A percentile compares a stretch with the other conserved stretches of the same genome.
These are phyloP conservation scores for Pueraria montana DNA, from an alignment of 306 rosid genomes.

Conservation along the genomic window DNA sequence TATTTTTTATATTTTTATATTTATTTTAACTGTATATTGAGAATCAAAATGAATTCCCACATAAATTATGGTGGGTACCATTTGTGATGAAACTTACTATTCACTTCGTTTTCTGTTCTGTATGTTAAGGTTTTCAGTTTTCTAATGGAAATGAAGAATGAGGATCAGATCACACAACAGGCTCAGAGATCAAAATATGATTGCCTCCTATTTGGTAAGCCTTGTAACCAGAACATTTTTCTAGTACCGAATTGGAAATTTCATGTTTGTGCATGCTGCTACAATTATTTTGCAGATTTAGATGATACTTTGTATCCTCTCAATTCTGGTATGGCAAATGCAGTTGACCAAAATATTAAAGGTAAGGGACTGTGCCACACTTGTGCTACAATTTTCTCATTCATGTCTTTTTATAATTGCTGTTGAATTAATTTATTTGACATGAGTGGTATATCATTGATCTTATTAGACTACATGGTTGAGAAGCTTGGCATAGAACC, in stretches of 20 bases:
- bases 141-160: slow-evolving; percentile 66
- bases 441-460: slow-evolving; percentile 19
- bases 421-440: slow-evolving; percentile 2
- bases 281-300: slow-evolving; percentile 66
- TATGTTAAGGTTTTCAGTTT: slow-evolving; percentile 27
- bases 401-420: background rate
- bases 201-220: slow-evolving; percentile 86
- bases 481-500: slow-evolving; percentile 81
- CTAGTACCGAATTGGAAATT: slow-evolving; percentile 6
- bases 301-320: slow-evolving; percentile 93
- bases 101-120: slow-evolving; percentile 37
- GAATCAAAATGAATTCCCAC: slow-evolving; percentile 30
- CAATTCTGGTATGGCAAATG: slow-evolving; percentile 71
- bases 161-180: slow-evolving; percentile 59
- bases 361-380: slow-evolving; percentile 48
- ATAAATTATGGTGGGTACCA: slow-evolving; percentile 45
- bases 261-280: background rate
- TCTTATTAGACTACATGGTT: slow-evolving; percentile 71
- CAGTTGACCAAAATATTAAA: slow-evolving; percentile 65
- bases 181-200: slow-evolving; percentile 74
- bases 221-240: background rate
- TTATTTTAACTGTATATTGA: slow-evolving; percentile 11
- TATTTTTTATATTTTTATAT: background rate
- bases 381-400: background rate
- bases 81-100: slow-evolving; percentile 37